Evolutionary conservation across 371 early-diverging fungal genomes (phyloP), one percentile per base, ranked within the genome.

Genomic region (Mucor mucedo): DNA sequence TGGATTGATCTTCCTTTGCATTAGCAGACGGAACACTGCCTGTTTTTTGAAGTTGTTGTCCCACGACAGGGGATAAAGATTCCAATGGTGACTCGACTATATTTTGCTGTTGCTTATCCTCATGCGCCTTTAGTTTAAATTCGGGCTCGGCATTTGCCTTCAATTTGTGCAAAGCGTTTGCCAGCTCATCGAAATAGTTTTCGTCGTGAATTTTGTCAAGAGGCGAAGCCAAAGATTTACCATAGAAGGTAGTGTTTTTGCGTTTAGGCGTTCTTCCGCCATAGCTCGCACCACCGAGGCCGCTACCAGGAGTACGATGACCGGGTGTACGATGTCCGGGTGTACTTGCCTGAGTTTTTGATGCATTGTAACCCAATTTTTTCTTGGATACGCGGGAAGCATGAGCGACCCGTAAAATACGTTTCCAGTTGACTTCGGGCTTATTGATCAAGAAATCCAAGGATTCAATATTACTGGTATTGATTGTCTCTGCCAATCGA

Each of bases 391-490:
- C 52, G 39, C 77, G 72, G 14, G 73, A 74, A n/a, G 77, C 72
- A 41, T 73, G 71, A 13, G 82, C 80, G 4, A 72, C 84, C 21
- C 81, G 72, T 40, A 94, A 73, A n/a, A 91, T 84, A 7, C 72
- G 73, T 42, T 86, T 74, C 93, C 92, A 92, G 40, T 92, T 86
- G n/a, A 84, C 78, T 38, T 88, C 87, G 16, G 84, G 78, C 73
- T 87, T 87, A 68, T 81, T 83, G 29, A 91, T 84, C 70, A 95
- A 72, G 74, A 95, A 95, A 70, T 94, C 95, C n/a, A 95, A 79
- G 1, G 88, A 88, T 60, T 91, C 92, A 60, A 95, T 88, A 65
- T 89, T 89, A 28, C 90, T 84, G 0, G 93, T 93, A 68, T 84
- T 87, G 55, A 93, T 79, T 70, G 92, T 84, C 70, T 95, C 94